These are phyloP conservation scores for Tephrocybe sp. DNA, from an alignment of 768 basidiomycete genomes.

Conservation along the genomic window DNA sequence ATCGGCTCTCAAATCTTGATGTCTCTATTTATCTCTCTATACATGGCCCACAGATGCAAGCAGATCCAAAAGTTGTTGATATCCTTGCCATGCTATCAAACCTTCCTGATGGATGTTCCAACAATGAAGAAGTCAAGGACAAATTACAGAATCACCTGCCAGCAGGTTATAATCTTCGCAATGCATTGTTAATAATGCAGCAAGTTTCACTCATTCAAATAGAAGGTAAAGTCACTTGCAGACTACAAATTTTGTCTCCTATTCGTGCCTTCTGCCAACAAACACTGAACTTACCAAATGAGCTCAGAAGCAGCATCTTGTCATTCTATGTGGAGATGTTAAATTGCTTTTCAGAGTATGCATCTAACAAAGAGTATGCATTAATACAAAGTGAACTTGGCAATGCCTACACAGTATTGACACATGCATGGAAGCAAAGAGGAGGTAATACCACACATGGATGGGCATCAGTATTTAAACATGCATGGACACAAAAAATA, in stretches of 20 bases:
- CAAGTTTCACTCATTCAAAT: background rate
- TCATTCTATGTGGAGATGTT: background rate
- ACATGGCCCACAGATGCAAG: background rate
- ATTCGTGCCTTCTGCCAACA: background rate
- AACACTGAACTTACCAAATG: background rate
- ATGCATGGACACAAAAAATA: background rate
- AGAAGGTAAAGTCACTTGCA: background rate
- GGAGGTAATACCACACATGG: too few relatives aligned
- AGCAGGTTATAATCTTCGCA: background rate
- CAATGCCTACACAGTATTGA: background rate
- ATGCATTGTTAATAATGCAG: background rate
- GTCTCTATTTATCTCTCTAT: conserved; percentile 13
- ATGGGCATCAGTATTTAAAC: background rate
- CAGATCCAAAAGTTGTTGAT: background rate
- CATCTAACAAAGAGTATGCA: background rate
- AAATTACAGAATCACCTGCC: background rate
- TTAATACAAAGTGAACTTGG: background rate
- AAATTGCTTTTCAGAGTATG: background rate
- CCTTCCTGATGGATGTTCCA: background rate
- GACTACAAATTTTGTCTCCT: background rate
- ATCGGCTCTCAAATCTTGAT: conserved; percentile 18
- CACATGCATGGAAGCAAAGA: background rate
- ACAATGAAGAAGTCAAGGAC: background rate
- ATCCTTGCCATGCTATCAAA: background rate
- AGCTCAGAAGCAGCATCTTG: background rate